Base-by-base conservation (phyloP, 179 eudicot species). In the Beta corolliflora region DNA sequence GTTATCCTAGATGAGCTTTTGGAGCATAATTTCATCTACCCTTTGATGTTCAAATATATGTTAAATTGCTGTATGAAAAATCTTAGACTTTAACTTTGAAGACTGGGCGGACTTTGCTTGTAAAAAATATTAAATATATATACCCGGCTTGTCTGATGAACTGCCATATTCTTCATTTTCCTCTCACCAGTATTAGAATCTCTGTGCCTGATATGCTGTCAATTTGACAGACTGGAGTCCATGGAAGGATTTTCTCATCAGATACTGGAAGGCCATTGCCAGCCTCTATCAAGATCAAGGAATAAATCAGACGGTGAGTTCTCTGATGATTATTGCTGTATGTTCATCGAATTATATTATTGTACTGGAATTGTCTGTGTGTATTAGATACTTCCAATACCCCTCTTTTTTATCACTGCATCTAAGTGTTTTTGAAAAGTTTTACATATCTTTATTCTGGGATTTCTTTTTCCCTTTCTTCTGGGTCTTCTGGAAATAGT, bases 241-340 rank as follows among this genome's bases (percentile, higher is more conserved):
- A 94, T 87, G 99, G 99, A 82, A 89, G 90, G 84, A 76, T 92
- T 78, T 87, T 90, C 83, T 88, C 99, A 72, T 90, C 96, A 81
- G 96, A 92, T 79, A 81, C 77, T 79, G 97, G 99, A 80, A 87
- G 83, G 78, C 98, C 97, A 61, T 88, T 96, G 84, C 88, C 93
- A 70, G 99, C 97, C 71, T 83, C 89, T 82, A 80, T 96, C 77
- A 73, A 80, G 65, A 83, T 96, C 69, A 85, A 90, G 98, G 93
- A 77, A 87, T 96, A 79, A 91, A 94, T 83, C 86, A 88, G 86
- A 88, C 94, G 83, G 99, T 96, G 86, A 74, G 91, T 80, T 80
- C 48, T 65, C 16, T 66, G 41, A 13, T 73, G 81, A 5, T n/a
- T 66, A 54, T 71, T 23, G 23, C 55, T 19, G 36, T 23, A 10